A percentile compares a stretch with the other conserved stretches of the same genome.
Evolutionary conservation across 1,284 basidiomycete genomes (phyloP).

Genomic region (Heterobasidion irregulare): DNA sequence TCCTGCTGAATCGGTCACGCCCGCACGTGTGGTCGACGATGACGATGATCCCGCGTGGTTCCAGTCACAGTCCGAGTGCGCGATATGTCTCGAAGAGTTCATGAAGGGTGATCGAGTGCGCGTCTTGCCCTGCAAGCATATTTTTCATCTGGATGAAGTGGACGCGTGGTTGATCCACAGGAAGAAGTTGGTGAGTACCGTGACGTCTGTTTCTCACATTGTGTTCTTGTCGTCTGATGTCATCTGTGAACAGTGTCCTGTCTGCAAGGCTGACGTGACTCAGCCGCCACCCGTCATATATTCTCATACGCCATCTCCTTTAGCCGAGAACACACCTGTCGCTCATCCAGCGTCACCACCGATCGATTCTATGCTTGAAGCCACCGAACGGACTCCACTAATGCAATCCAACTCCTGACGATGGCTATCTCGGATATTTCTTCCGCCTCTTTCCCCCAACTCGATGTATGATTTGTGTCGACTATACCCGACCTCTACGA

Average conservation of each 20-base stretch:
- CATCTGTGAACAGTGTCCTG: constrained; percentile 55
- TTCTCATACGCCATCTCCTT: constrained; percentile 3
- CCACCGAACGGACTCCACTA: constrained; percentile 27
- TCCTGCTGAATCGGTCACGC: constrained; percentile 12
- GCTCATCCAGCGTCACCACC: constrained; percentile 7
- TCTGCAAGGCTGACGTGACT: constrained; percentile 85
- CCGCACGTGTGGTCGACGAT: constrained; percentile 13
- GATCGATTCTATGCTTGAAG: constrained; percentile 13
- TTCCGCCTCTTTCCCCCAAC: constrained; percentile 9
- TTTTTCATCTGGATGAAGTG: constrained; percentile 81
- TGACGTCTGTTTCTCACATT: background rate
- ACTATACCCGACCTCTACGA: background rate
- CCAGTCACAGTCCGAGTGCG: constrained; percentile 71
- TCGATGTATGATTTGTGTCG: constrained; percentile 2
- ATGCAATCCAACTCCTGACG: constrained; percentile 17
- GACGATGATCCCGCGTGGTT: constrained; percentile 56
- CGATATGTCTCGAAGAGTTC: constrained; percentile 85
- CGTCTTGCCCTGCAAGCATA: constrained; percentile 85
- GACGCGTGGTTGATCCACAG: constrained; percentile 86
- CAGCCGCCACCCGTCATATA: constrained; percentile 32
- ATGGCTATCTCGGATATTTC: constrained; percentile 7
- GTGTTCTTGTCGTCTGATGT: constrained; percentile 6
- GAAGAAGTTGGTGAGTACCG: constrained; percentile 72
- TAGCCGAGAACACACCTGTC: constrained; percentile 7
- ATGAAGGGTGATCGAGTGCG: constrained; percentile 79